Evolutionary conservation across 179 eudicot species (phyloP), one percentile per base, ranked within the genome.

Genomic region (Amaranthus tricolor): DNA sequence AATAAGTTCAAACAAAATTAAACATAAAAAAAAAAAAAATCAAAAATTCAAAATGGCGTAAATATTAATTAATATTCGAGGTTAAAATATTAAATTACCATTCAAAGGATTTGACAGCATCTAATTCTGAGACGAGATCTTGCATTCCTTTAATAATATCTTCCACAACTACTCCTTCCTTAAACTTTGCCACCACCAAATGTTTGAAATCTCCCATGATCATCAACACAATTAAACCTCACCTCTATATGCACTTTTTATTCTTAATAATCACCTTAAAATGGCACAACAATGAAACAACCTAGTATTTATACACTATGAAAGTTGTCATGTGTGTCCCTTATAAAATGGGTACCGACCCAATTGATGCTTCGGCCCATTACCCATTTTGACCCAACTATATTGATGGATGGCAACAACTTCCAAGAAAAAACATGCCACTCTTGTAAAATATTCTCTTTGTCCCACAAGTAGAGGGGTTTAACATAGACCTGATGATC

Each of bases 131-230:
- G 57, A 78, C 93, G 64, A 94, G 84, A 65, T 90, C 83, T 54
- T 91, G 91, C 92, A 94, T 78, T 53, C 88, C 93, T 76, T 86
- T 87, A 71, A 93, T 79, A 43, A 93, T 73, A 54, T 87, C 94
- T 17, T 93, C 88, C 59, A 88, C 91, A 44, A 53, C 81, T 11
- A 80, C 94, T 40, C 78, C 98, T 11, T 89, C 89, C 78, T 93
- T 93, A 82, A 93, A 93, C 91, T 91, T 91, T 6, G 82, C 94
- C 73, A 93, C 87, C 77, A 93, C 96, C 86, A 93, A 80, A 75
- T 94, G 96, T 80, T 88, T 92, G 79, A 94, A 84, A 70, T 87
- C 95, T 0, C 78, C 91, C 92, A 86, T 88, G 9, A 50, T 20
- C 2, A 48, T 0, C 9, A 31, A 19, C 45, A 49, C 69, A 45